These are phyloP conservation scores for Crucibulum laeve DNA, from an alignment of 768 basidiomycete genomes.

Conservation along the genomic window DNA sequence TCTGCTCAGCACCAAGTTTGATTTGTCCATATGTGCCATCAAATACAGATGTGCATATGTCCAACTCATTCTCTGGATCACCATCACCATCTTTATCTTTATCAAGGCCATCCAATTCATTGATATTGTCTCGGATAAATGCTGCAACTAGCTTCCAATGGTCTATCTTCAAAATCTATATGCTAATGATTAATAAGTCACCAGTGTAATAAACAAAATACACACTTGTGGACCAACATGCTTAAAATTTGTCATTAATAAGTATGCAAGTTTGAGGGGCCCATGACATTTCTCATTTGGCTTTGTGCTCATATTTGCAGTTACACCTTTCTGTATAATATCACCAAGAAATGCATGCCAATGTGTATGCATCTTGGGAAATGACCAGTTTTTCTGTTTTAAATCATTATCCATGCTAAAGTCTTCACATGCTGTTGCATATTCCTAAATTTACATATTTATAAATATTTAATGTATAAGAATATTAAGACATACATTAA, in stretches of 20 bases:
- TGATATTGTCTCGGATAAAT: background rate
- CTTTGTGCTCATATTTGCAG: constrained; percentile 22
- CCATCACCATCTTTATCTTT: background rate
- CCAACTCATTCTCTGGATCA: background rate
- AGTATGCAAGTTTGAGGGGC: constrained; percentile 22
- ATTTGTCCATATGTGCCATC: too few species aligned
- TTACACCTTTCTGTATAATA: constrained; percentile 24
- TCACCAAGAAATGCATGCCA: constrained; percentile 22
- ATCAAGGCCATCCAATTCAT: background rate
- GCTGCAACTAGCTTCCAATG: background rate
- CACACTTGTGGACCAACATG: constrained; percentile 23
- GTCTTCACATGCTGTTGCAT: too few species aligned
- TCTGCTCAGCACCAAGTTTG: background rate
- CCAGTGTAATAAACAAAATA: background rate
- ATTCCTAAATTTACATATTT: too few species aligned
- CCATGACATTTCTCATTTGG: constrained; percentile 29
- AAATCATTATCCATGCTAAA: constrained; percentile 3
- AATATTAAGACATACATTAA: constrained; percentile 11
- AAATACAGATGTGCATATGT: too few species aligned
- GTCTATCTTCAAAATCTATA: background rate
- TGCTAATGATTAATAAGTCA: background rate
- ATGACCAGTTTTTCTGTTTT: constrained; percentile 25
- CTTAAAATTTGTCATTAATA: constrained; percentile 23
- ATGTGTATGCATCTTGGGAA: constrained; percentile 27
- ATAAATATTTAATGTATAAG: constrained; percentile 6